phyloP scores from a whole-genome alignment of 768 basidiomycete genomes.

The Xerocomus brunneocitrinus region DNA sequence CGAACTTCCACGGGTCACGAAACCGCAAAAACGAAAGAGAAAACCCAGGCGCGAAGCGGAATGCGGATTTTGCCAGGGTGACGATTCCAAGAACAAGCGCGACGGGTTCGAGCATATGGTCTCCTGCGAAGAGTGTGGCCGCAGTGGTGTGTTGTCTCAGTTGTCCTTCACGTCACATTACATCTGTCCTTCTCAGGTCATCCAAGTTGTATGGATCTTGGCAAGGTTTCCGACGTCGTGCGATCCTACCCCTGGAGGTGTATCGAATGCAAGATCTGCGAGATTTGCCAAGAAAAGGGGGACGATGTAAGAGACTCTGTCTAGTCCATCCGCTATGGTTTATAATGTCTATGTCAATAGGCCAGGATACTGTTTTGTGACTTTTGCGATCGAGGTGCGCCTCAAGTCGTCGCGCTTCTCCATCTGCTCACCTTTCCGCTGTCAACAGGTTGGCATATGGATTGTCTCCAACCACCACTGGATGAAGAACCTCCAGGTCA shows the following conservation, averaged over 20 bases:
- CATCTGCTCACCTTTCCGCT: not conserved
- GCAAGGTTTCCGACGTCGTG: constrained; percentile 55
- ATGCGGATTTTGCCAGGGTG: constrained; percentile 79
- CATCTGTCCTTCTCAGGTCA: constrained; percentile 51
- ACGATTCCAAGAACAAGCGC: constrained; percentile 52
- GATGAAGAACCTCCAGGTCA: constrained; percentile 65
- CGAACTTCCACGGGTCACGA: constrained; percentile 39
- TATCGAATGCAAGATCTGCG: constrained; percentile 88
- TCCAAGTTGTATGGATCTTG: constrained; percentile 75
- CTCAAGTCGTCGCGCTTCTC: constrained; percentile 8
- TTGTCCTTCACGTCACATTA: not conserved
- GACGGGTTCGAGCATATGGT: constrained; percentile 64
- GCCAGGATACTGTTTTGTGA: constrained; percentile 87
- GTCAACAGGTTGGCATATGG: constrained; percentile 73
- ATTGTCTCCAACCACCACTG: constrained; percentile 72
- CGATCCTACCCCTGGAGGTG: constrained; percentile 82
- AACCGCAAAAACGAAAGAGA: constrained; percentile 44
- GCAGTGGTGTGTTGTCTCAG: constrained; percentile 58
- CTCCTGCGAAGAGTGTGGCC: constrained; percentile 76
- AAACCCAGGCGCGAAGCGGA: constrained; percentile 51
- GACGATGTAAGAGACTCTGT: constrained; percentile 67
- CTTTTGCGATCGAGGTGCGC: constrained; percentile 81
- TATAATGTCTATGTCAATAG: constrained; percentile 35
- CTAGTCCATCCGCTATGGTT: constrained; percentile 15
- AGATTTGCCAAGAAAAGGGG: constrained; percentile 78